phyloP scores from a whole-genome alignment of 805 yeast species.

The Hanseniaspora pseudoguilliermondii region DNA sequence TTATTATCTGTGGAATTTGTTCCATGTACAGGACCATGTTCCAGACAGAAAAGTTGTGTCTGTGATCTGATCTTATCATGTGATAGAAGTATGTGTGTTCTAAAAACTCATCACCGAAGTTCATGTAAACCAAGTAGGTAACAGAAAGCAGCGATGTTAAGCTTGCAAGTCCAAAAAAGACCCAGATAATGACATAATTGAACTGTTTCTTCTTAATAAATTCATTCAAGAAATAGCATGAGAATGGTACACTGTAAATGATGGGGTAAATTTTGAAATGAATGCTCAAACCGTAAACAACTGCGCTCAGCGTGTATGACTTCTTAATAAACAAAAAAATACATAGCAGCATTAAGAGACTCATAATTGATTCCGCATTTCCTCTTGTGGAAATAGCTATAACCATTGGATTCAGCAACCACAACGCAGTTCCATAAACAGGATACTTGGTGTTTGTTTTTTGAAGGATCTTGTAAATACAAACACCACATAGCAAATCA shows the following conservation, averaged over 20 bases:
- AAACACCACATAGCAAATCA: slow-evolving; percentile 68
- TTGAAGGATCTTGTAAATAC: slow-evolving; percentile 28
- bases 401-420: slow-evolving; percentile 94
- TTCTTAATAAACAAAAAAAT: slow-evolving; percentile 34
- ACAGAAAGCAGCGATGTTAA: slow-evolving; percentile 34
- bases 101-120: slow-evolving; percentile 66
- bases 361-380: slow-evolving; percentile 77
- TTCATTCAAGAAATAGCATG: slow-evolving; percentile 29
- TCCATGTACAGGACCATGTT: slow-evolving; percentile 57
- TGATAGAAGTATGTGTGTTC: slow-evolving; percentile 75
- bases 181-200: slow-evolving; percentile 29
- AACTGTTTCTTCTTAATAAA: slow-evolving; percentile 24
- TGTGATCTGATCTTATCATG: slow-evolving; percentile 70
- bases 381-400: slow-evolving; percentile 87
- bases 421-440: slow-evolving; percentile 39
- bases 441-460: background rate
- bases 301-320: slow-evolving; percentile 29
- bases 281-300: slow-evolving; percentile 60
- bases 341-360: slow-evolving; percentile 56
- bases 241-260: slow-evolving; percentile 62
- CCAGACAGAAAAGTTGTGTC: slow-evolving; percentile 89
- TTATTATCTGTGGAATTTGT: slow-evolving; percentile 29
- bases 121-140: slow-evolving; percentile 47
- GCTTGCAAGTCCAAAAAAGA: slow-evolving; percentile 33
- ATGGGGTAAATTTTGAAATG: slow-evolving; percentile 90